Evolutionary conservation across 768 basidiomycete genomes (phyloP).

Genomic region (Cyathus striatus): DNA sequence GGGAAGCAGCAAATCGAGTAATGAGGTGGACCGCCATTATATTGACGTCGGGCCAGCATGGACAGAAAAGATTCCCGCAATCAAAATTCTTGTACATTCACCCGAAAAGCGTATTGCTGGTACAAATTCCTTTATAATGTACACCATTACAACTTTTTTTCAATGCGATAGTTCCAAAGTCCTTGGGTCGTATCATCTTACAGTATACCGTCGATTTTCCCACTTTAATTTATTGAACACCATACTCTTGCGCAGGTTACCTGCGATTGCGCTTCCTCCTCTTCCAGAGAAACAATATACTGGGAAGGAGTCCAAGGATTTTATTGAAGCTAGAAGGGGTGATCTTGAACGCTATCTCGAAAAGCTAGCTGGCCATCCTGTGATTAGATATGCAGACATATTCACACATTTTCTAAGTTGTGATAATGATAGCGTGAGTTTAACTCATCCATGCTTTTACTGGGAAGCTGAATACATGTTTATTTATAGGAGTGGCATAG

Average conservation of each 20-base stretch:
- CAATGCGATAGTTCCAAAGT: slow-evolving; percentile 11
- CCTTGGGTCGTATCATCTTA: slow-evolving; percentile 31
- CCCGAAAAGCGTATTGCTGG: slow-evolving; percentile 71
- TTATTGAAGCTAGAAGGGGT: slow-evolving; percentile 76
- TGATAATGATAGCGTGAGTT: slow-evolving; percentile 67
- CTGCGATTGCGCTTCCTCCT: slow-evolving; percentile 74
- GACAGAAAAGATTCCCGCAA: slow-evolving; percentile 68
- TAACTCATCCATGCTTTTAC: neutral
- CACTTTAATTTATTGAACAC: slow-evolving; percentile 80
- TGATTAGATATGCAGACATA: slow-evolving; percentile 75
- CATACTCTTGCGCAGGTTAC: slow-evolving; percentile 60
- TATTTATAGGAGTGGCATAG: slow-evolving; percentile 63
- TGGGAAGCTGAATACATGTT: neutral
- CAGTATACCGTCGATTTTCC: slow-evolving; percentile 79
- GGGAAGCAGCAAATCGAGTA: slow-evolving; percentile 29
- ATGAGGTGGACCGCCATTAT: slow-evolving; percentile 65
- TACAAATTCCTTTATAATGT: slow-evolving; percentile 70
- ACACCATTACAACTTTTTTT: slow-evolving; percentile 75
- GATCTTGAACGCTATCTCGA: slow-evolving; percentile 78
- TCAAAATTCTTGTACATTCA: slow-evolving; percentile 73
- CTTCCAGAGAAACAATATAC: slow-evolving; percentile 85
- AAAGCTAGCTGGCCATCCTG: slow-evolving; percentile 66
- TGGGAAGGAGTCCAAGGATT: slow-evolving; percentile 74
- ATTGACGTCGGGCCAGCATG: slow-evolving; percentile 69
- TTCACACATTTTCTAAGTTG: slow-evolving; percentile 76